phyloP scores from a whole-genome alignment of 495 filamentous ascomycete species.

The Podospora comata region DNA sequence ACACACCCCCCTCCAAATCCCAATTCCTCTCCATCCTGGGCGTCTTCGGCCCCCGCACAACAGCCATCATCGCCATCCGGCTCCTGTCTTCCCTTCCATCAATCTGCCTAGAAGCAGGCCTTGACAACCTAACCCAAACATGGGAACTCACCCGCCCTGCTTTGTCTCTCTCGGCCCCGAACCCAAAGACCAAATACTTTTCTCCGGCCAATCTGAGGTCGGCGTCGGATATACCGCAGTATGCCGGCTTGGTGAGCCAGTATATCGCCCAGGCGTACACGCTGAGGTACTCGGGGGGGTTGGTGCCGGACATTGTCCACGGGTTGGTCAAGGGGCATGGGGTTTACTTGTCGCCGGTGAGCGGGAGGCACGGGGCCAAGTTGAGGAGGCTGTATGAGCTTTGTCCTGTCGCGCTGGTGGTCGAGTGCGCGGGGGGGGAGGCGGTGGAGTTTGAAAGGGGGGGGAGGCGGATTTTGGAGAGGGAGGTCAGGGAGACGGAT shows the following conservation, averaged over 20 bases:
- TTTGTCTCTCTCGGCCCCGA: slow-evolving; percentile 25
- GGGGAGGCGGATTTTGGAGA: slow-evolving; percentile 40
- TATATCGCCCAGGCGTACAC: slow-evolving; percentile 47
- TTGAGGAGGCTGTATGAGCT: slow-evolving; percentile 51
- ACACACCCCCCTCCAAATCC: slow-evolving; percentile 30
- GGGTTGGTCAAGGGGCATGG: slow-evolving; percentile 52
- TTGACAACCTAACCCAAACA: slow-evolving; percentile 24
- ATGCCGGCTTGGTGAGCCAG: slow-evolving; percentile 41
- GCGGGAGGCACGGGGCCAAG: slow-evolving; percentile 45
- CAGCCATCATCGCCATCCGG: slow-evolving; percentile 45
- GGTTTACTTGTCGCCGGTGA: slow-evolving; percentile 50
- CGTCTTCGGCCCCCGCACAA: slow-evolving; percentile 51
- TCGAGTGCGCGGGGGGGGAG: slow-evolving; percentile 51
- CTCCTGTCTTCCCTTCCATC: slow-evolving; percentile 32
- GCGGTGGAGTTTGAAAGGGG: slow-evolving; percentile 37
- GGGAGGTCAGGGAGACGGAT: slow-evolving; percentile 35
- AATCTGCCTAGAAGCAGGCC: slow-evolving; percentile 44
- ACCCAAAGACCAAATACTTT: slow-evolving; percentile 46
- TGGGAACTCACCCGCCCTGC: slow-evolving; percentile 37
- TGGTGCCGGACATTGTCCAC: slow-evolving; percentile 54
- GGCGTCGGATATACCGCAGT: slow-evolving; percentile 41
- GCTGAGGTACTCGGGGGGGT: slow-evolving; percentile 49
- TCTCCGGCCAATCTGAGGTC: slow-evolving; percentile 53
- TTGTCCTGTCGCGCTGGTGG: slow-evolving; percentile 47
- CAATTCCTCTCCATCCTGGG: slow-evolving; percentile 50